Evolutionary conservation across 2,329 filamentous ascomycete species (phyloP), one percentile per base, ranked within the genome.

Genomic region (Paecilomyces niveus): DNA sequence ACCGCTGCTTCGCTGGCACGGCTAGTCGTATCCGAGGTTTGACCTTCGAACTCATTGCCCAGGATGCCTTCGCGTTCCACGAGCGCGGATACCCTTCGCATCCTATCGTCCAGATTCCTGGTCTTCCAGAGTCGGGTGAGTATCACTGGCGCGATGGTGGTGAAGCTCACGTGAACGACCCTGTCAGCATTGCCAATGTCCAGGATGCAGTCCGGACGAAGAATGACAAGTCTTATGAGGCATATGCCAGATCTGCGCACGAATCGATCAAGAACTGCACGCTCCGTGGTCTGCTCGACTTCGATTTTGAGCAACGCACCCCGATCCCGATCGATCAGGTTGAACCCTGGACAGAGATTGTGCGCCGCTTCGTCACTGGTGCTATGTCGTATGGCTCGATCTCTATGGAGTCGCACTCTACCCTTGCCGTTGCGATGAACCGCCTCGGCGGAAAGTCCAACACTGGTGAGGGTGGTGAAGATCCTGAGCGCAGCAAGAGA

Each of bases 321-420:
- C 86, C 92, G 0, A 90, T 97, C 26, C 91, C 92, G 4, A 96
- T 97, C 64, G 93, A 97, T 66, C 92, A 97, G 76, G 93, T 97
- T 59, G 93, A 97, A 79, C 91, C 93, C 21, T 97, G 93, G 93
- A 97, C 93, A 2, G 92, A 97, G 69, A 97, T 97, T 67, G 93
- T 97, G 53, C 89, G 93, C 64, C 89, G 93, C 62, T 97, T 97
- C 80, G 94, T 93, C 68, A 97, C 93, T 45, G 93, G 93, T 72
- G 93, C 93, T 67, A 97, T 97, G 93, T 97, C 93, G 2, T 97
- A 97, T 72, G 93, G 93, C 54, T 97, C 93, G 49, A 97, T 97
- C 69, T 97, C 93, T 5, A 96, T 97, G 91, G 93, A 97, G 75
- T 93, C 93, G 56, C 93, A 97, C 79, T 96, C 93, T 18, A 97